A percentile compares a stretch with the other conserved stretches of the same genome.
Conservation (phyloP, 805 yeast species). For the Saturnispora besseyi region DNA sequence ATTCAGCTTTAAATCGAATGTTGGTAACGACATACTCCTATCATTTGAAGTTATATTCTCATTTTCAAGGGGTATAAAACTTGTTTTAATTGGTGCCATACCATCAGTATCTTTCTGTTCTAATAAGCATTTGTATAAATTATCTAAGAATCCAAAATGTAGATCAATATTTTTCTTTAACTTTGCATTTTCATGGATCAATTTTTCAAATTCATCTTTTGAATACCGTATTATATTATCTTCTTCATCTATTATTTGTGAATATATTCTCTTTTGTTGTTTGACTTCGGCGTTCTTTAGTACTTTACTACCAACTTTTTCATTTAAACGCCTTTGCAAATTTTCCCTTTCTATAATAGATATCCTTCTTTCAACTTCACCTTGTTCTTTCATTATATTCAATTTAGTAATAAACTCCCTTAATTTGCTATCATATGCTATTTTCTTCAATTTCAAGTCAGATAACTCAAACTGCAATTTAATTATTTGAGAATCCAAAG, state of each 20-base stretch:
- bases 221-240: background rate
- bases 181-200: conserved; percentile 1
- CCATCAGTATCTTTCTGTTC: conserved; percentile 12
- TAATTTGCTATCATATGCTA: conserved; percentile 14
- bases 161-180: conserved; percentile 9
- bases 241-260: background rate
- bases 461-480: conserved; percentile 13
- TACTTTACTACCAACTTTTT: background rate
- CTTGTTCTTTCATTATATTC: conserved; percentile 5
- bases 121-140: conserved; percentile 11
- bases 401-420: conserved; percentile 17
- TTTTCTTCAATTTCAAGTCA: conserved; percentile 8
- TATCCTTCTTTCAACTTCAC: background rate
- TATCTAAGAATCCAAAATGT: conserved; percentile 7
- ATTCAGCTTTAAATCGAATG: conserved; percentile 14
- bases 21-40: conserved; percentile 14
- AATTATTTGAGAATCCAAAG: conserved; percentile 16
- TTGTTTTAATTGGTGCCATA: conserved; percentile 1
- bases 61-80: conserved; percentile 11
- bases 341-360: conserved; percentile 16
- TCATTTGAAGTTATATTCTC: conserved; percentile 11
- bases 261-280: background rate
- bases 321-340: conserved; percentile 8
- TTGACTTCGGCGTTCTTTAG: background rate
- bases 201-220: background rate